phyloP scores from a whole-genome alignment of 805 yeast genomes.

The Ogataea nonfermentans region DNA sequence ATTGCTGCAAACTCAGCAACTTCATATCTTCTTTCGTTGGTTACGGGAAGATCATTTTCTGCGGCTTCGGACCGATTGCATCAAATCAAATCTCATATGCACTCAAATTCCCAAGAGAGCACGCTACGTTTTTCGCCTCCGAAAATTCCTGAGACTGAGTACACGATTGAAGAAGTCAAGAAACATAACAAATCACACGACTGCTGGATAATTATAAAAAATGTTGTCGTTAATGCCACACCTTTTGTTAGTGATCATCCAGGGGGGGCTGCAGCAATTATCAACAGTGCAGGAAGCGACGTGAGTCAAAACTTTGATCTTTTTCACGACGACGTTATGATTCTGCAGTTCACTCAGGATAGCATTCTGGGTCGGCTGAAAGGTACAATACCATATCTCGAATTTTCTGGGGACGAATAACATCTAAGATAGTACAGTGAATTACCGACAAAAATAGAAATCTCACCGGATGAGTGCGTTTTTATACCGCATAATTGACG shows the following conservation, averaged over 20 bases:
- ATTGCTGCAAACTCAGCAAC: slow-evolving; percentile 45
- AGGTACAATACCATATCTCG: slow-evolving; percentile 45
- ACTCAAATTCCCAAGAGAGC: slow-evolving; percentile 2
- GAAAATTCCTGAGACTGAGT: slow-evolving; percentile 48
- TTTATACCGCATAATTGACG: too few relatives aligned
- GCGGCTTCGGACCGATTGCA: slow-evolving; percentile 10
- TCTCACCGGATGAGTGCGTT: too few relatives aligned
- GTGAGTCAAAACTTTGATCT: slow-evolving; percentile 58
- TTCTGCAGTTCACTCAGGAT: slow-evolving; percentile 46
- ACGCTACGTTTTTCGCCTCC: slow-evolving; percentile 20
- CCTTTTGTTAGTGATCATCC: slow-evolving; percentile 50
- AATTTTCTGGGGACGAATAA: slow-evolving; percentile 12
- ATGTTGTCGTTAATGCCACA: slow-evolving; percentile 49
- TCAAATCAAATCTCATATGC: slow-evolving; percentile 11
- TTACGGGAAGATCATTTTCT: slow-evolving; percentile 1
- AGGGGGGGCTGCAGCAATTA: slow-evolving; percentile 75
- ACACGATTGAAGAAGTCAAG: slow-evolving; percentile 44
- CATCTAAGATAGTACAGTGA: too few relatives aligned
- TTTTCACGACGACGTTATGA: slow-evolving; percentile 57
- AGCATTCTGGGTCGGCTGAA: slow-evolving; percentile 52
- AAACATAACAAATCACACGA: slow-evolving; percentile 45
- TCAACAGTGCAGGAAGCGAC: slow-evolving; percentile 70
- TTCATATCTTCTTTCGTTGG: slow-evolving; percentile 23
- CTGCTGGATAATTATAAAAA: slow-evolving; percentile 55
- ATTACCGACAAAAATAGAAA: too few relatives aligned